Base-by-base conservation (phyloP, 169 alveolate species). In the Plasmodium coatneyi region DNA sequence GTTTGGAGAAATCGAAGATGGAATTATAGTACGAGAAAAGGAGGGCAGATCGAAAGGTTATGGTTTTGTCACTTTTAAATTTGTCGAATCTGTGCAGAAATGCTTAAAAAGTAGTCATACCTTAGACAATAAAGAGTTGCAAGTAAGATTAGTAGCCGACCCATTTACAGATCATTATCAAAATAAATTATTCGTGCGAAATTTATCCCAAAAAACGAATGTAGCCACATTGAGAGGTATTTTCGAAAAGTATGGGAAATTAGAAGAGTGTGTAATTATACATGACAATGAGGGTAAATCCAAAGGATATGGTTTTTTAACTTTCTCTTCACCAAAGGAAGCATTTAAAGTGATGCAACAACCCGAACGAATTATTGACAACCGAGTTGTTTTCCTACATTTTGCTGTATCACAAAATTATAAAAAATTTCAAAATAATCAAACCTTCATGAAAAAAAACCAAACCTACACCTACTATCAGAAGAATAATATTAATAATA, bases 21-120 rank as follows among this genome's bases (percentile, higher is more conserved):
- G 97, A 19, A 96, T 95, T 22, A 93, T 97, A 36, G 97, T 96
- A 56, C 91, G 98, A 6, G 97, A 96, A 54, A 95, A 95, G 49
- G 96, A 94, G 78, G 97, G 97, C 6, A 70, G 96, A 76, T 96
- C 98, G 14, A 92, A 95, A 92, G 98, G 98, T 0, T 97, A 95
- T 93, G 98, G 98, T 12, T 96, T 97, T 76, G 97, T 97, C 49
- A 96, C 97, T 6, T 97, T 90, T 84, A 95, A 94, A 54, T 95
- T 92, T 94, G 92, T 96, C 9, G 97, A 96, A 4, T 92, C 97
- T 5, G 96, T 96, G 10, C 89, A 90, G 72, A 93, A 82, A 32
- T 80, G 95, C 25, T 91, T 95, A 71, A 93, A 91, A 74, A 92
- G 87, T 36, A 95, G 82, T 36, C 84, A 93, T 66, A 72, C 82